phyloP scores from a whole-genome alignment of 2,329 filamentous ascomycete species.

The Helotiales sp. region DNA sequence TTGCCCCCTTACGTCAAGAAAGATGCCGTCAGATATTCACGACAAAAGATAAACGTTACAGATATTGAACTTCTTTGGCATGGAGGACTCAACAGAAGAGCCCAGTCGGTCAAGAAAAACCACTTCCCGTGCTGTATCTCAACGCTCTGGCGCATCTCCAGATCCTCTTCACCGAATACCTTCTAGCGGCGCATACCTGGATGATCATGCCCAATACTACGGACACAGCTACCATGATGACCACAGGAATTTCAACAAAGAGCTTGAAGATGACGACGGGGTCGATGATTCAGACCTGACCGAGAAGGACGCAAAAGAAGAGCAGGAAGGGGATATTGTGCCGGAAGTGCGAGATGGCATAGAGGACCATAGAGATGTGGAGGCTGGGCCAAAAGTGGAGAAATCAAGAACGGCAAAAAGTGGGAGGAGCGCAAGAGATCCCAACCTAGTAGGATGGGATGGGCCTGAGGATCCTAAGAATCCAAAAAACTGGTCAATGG shows the following conservation, averaged over 20 bases:
- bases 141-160: constrained; percentile 22
- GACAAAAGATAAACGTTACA: not conserved
- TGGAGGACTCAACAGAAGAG: constrained; percentile 20
- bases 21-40: no score
- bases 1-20: not conserved
- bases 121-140: constrained; percentile 23
- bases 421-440: constrained; percentile 32
- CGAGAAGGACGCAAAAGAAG: constrained; percentile 25
- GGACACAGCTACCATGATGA: constrained; percentile 19
- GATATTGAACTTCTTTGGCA: not conserved
- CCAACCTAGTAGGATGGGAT: constrained; percentile 38
- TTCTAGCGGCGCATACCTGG: constrained; percentile 32
- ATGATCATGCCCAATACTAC: constrained; percentile 33
- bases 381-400: constrained; percentile 30
- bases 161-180: constrained; percentile 24
- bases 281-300: constrained; percentile 21
- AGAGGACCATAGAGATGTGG: constrained; percentile 36
- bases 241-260: constrained; percentile 11
- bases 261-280: constrained; percentile 16
- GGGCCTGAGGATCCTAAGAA: constrained; percentile 37
- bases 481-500: constrained; percentile 38
- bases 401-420: constrained; percentile 33
- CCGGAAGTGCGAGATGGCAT: constrained; percentile 36
- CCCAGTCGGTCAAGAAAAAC: constrained; percentile 17
- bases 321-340: constrained; percentile 23